A percentile compares a stretch with the other conserved stretches of the same genome.
phyloP scores from a whole-genome alignment of 2,329 filamentous ascomycete species.

The Tolypocladium inflatum region DNA sequence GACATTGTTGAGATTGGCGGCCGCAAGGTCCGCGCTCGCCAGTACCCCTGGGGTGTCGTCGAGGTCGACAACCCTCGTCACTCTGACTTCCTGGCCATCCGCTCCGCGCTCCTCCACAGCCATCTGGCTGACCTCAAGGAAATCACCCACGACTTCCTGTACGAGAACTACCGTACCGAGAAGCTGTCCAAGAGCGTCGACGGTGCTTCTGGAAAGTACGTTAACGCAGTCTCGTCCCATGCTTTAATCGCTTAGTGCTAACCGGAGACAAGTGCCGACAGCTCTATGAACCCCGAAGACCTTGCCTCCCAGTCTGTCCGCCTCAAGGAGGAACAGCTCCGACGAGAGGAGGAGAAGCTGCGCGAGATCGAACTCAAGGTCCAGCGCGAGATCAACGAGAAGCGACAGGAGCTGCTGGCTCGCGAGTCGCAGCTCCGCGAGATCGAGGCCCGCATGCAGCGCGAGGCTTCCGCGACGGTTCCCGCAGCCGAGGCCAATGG shows the following conservation, averaged over 20 bases:
- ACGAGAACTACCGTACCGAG: slow-evolving; percentile 99
- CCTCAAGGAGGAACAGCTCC: slow-evolving; percentile 98
- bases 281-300: slow-evolving; percentile 94
- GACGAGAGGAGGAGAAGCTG: slow-evolving; percentile 98
- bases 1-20: slow-evolving; percentile 91
- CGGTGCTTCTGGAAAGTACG: slow-evolving; percentile 78
- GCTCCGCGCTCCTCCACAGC: slow-evolving; percentile 92
- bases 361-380: slow-evolving; percentile 99
- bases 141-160: slow-evolving; percentile 99
- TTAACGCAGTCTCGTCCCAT: slow-evolving; percentile 19
- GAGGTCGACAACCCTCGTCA: slow-evolving; percentile 99
- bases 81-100: slow-evolving; percentile 95
- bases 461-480: slow-evolving; percentile 54
- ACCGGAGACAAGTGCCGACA: slow-evolving; percentile 45
- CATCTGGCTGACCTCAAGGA: slow-evolving; percentile 98
- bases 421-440: slow-evolving; percentile 98
- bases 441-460: slow-evolving; percentile 95
- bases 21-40: slow-evolving; percentile 82
- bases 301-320: slow-evolving; percentile 94
- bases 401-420: slow-evolving; percentile 94
- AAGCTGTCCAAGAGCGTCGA: slow-evolving; percentile 99
- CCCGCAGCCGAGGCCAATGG: slow-evolving; percentile 43
- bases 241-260: slow-evolving; percentile 13
- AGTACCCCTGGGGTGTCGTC: slow-evolving; percentile 98
- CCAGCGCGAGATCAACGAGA: slow-evolving; percentile 99